Evolutionary conservation across 805 yeast species (phyloP).

Genomic region (Metschnikowia vanudenii): DNA sequence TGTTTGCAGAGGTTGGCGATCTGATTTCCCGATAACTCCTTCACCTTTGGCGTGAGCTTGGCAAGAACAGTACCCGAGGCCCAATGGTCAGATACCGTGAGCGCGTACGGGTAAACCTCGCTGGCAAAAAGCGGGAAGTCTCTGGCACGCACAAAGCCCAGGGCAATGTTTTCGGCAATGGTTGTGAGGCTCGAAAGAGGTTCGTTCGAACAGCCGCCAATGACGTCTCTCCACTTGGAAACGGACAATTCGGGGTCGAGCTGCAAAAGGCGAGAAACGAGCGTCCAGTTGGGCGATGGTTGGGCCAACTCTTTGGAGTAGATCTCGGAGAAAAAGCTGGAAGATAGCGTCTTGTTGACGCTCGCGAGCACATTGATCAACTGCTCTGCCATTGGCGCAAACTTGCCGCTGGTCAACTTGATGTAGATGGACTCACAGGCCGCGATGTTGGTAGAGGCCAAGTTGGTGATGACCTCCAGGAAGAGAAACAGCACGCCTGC

Average conservation of each 20-base stretch:
- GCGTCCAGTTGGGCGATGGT: constrained; percentile 36
- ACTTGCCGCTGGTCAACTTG: constrained; percentile 34
- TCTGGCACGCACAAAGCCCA: constrained; percentile 55
- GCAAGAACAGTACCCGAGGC: constrained; percentile 27
- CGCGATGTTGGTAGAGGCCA: constrained; percentile 32
- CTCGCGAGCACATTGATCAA: constrained; percentile 48
- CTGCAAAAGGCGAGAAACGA: constrained; percentile 48
- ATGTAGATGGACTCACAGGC: constrained; percentile 50
- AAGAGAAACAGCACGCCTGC: constrained; percentile 20
- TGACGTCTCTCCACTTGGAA: constrained; percentile 35
- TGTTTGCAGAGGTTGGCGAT: constrained; percentile 20
- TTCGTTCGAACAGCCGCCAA: constrained; percentile 15
- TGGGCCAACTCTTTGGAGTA: constrained; percentile 31
- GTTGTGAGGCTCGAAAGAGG: neutral
- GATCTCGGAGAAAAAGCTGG: constrained; percentile 45
- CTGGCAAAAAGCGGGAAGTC: constrained; percentile 51
- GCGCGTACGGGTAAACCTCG: constrained; percentile 40
- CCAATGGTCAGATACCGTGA: constrained; percentile 25
- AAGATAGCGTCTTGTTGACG: constrained; percentile 53
- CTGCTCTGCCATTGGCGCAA: constrained; percentile 39
- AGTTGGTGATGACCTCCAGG: constrained; percentile 28
- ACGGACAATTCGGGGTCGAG: constrained; percentile 62
- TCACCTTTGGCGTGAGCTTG: constrained; percentile 40
- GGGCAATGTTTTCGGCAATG: constrained; percentile 35
- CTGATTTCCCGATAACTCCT: constrained; percentile 49